phyloP scores from a whole-genome alignment of 2,329 filamentous ascomycete species.

The Pseudofabraea citricarpa region DNA sequence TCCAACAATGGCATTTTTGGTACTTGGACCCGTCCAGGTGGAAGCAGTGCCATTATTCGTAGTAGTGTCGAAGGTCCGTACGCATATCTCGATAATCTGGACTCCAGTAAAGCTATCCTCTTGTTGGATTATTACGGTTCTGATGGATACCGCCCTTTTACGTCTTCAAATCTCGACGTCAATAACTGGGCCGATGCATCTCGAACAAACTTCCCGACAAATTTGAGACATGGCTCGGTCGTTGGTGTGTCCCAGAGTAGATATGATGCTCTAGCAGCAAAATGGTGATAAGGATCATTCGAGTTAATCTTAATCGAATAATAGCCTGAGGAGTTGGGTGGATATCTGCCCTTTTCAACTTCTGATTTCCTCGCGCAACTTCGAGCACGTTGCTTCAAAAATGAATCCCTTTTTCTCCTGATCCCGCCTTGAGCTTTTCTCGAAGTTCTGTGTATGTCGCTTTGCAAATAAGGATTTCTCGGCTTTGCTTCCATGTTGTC shows the following conservation, averaged over 20 bases:
- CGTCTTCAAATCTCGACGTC: constrained; percentile 36
- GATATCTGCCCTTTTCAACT: too few species aligned
- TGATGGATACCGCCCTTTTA: constrained; percentile 45
- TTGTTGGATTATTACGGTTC: constrained; percentile 44
- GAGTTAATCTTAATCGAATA: too few species aligned
- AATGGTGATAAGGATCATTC: constrained; percentile 31
- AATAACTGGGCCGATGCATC: constrained; percentile 43
- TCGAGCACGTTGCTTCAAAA: too few species aligned
- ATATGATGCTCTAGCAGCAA: constrained; percentile 35
- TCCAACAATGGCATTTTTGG: constrained; percentile 45
- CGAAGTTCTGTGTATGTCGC: too few species aligned
- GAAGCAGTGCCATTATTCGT: constrained; percentile 35
- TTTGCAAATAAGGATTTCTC: too few species aligned
- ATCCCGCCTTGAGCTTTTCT: too few species aligned
- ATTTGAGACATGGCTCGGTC: constrained; percentile 47
- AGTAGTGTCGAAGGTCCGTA: constrained; percentile 40
- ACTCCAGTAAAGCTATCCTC: constrained; percentile 36
- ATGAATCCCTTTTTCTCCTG: too few species aligned
- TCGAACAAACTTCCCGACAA: constrained; percentile 37
- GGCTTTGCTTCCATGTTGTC: too few species aligned
- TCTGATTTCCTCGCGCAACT: too few species aligned
- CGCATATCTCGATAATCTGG: constrained; percentile 37
- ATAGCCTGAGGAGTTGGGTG: too few species aligned
- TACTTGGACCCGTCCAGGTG: constrained; percentile 44
- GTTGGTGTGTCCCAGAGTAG: constrained; percentile 39